Evolutionary conservation across 1,139 yeast species (phyloP), one percentile per base, ranked within the genome.

Genomic region (Candida tetrigidarum): DNA sequence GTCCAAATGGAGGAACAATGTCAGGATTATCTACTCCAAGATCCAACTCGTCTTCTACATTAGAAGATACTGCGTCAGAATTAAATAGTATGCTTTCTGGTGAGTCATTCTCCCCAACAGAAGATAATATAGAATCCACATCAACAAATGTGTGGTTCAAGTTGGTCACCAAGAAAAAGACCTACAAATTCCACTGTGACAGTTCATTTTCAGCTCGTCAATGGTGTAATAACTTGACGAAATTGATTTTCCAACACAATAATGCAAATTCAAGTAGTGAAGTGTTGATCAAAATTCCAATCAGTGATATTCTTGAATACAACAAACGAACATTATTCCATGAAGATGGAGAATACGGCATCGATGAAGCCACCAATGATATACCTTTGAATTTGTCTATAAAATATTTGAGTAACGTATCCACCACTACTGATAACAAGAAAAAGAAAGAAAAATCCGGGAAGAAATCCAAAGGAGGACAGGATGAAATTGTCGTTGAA

Each of bases 191-290:
- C 55, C 78, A 78, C 50, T 86, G 96, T 1, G 97, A 91, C 56
- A 83, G 86, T 34, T 67, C 80, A 16, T 81, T 76, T 50, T 71
- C 84, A 5, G 97, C 97, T 0, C 74, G 86, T 46, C 80, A 83
- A 34, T 92, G 98, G 98, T 85, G 82, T 40, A 84, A 84, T 48
- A 71, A 79, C 14, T 66, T 92, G 40, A 87, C 88, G 50, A 88
- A 87, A 56, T 84, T 86, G 46, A 82, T 89, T 2, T 92, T 92
- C 63, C 69, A 67, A 47, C 53, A 67, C 28, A 75, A 91, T 6
- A 78, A 86, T 42, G 73, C 87, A 41, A 87, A 88, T 59, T 71
- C 77, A 33, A 85, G 84, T 15, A 85, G 85, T 54, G 84, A 85
- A 50, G 96, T 90, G 8, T 78, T 87, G 30, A 71, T 92, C 12